These are phyloP conservation scores for Paracorniculantispora psalliotae DNA, from an alignment of 2,329 filamentous ascomycete species.

Conservation along the genomic window DNA sequence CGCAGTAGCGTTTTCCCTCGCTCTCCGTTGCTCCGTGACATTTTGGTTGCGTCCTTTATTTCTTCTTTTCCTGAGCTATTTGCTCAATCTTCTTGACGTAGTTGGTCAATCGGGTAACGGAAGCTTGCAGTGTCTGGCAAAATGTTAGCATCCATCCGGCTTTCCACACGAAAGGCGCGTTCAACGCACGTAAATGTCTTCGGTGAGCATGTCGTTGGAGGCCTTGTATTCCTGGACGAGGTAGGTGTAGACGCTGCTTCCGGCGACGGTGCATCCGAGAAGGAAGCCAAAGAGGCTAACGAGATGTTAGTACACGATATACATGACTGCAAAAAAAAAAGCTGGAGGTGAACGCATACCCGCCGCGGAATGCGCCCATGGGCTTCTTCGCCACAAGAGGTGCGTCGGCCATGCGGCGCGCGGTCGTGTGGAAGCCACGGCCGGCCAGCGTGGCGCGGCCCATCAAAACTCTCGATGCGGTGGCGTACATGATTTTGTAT, in stretches of 20 bases:
- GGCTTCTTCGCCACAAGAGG: slow-evolving; percentile 54
- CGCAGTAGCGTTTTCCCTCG: neutral
- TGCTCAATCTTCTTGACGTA: slow-evolving; percentile 81
- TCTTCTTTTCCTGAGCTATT: slow-evolving; percentile 70
- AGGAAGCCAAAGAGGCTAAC: slow-evolving; percentile 85
- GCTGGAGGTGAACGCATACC: slow-evolving; percentile 38
- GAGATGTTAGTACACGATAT: neutral
- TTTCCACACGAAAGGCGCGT: neutral
- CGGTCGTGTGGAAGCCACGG: slow-evolving; percentile 46
- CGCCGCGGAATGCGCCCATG: slow-evolving; percentile 57
- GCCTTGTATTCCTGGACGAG: slow-evolving; percentile 89
- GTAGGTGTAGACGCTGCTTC: slow-evolving; percentile 84
- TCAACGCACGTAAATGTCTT: slow-evolving; percentile 87
- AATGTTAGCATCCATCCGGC: neutral
- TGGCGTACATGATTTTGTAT: slow-evolving; percentile 10
- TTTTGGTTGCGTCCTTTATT: slow-evolving; percentile 35
- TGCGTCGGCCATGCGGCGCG: slow-evolving; percentile 39
- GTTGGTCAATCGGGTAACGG: slow-evolving; percentile 78
- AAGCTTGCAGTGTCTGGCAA: slow-evolving; percentile 72
- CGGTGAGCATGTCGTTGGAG: slow-evolving; percentile 86
- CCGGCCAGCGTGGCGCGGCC: slow-evolving; percentile 34
- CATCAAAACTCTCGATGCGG: slow-evolving; percentile 40
- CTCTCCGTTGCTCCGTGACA: neutral
- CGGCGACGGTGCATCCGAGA: slow-evolving; percentile 73
- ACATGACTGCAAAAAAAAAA: no score